These are phyloP conservation scores for Penicillium corylophilum DNA, from an alignment of 2,329 filamentous ascomycete species.

Conservation along the genomic window DNA sequence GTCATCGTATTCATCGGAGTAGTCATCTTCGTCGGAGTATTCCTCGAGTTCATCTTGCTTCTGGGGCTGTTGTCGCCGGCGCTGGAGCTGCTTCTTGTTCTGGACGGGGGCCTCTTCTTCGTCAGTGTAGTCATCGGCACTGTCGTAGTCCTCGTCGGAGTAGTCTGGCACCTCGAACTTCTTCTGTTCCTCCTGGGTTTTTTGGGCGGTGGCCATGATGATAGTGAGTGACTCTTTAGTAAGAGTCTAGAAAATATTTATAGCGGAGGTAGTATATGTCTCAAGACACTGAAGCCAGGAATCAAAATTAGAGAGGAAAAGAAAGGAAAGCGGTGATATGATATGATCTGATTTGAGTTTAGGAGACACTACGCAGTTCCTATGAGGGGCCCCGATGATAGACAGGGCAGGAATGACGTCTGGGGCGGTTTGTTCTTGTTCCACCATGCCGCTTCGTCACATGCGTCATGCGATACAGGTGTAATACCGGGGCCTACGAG, in stretches of 20 bases:
- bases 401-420: conserved; percentile 23
- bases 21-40: conserved; percentile 32
- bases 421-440: conserved; percentile 12
- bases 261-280: not conserved
- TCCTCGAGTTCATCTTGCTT: conserved; percentile 27
- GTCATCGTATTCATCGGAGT: conserved; percentile 33
- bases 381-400: not conserved
- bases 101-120: conserved; percentile 14
- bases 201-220: conserved; percentile 31
- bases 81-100: conserved; percentile 12
- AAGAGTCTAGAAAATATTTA: not conserved
- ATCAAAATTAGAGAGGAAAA: not conserved
- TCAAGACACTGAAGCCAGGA: not conserved
- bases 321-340: conserved; percentile 7
- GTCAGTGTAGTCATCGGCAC: conserved; percentile 28
- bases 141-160: conserved; percentile 31
- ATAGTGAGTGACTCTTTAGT: not conserved
- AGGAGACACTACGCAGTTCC: not conserved
- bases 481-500: conserved; percentile 1
- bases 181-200: conserved; percentile 28
- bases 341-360: conserved; percentile 14
- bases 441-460: not conserved
- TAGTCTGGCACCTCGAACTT: conserved; percentile 28
- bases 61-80: conserved; percentile 17
- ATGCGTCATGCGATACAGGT: conserved; percentile 13